A percentile compares a stretch with the other conserved stretches of the same genome.
These are phyloP conservation scores for Nicotiana benthamiana DNA, from an alignment of 257 asterid genomes.

Conservation along the genomic window DNA sequence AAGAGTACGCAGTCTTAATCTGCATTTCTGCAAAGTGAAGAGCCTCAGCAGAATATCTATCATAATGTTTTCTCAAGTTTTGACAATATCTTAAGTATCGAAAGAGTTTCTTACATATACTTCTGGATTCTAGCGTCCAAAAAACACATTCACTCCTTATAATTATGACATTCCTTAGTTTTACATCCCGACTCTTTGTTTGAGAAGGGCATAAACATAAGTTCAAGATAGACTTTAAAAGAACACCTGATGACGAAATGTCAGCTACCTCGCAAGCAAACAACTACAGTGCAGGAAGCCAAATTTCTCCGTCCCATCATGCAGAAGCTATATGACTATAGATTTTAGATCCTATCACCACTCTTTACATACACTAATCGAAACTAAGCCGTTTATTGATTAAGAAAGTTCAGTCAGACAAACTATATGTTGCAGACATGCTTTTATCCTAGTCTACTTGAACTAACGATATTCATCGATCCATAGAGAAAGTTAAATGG, in stretches of 20 bases:
- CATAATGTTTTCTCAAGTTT: neutral
- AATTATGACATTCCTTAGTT: no score
- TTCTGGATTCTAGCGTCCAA: neutral
- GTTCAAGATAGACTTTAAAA: no score
- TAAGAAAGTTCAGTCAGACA: neutral
- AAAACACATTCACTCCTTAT: no score
- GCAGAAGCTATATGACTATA: neutral
- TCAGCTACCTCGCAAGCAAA: no score
- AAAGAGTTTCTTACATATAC: neutral
- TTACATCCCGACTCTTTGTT: no score
- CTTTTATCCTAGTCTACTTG: neutral
- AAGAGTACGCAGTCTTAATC: no score
- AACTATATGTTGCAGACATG: neutral
- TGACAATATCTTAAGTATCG: neutral
- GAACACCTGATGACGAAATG: no score
- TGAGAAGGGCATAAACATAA: no score
- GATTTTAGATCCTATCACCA: neutral
- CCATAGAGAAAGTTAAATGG: neutral
- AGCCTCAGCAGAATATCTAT: no score
- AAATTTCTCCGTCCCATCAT: no score
- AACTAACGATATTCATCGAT: neutral
- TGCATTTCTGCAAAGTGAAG: no score
- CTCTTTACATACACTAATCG: neutral
- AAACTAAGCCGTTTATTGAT: neutral
- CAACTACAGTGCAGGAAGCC: no score